Conservation (phyloP, 2,329 filamentous ascomycete genomes). For the Cryphonectria nitschkei region DNA sequence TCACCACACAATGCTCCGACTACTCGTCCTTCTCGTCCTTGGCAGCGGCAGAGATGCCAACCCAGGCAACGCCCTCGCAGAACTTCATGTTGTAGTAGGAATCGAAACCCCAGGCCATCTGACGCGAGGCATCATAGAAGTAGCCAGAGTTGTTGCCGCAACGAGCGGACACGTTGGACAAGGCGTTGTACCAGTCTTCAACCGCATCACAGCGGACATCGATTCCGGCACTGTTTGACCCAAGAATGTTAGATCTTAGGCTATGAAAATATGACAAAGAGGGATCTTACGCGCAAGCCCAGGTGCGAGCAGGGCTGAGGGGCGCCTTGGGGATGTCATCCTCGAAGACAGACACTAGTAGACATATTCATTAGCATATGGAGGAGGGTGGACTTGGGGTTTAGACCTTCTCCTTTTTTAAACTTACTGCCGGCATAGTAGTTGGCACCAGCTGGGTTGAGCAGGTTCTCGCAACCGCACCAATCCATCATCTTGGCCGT, state of each 20-base stretch:
- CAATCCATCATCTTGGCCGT: conserved; percentile 14
- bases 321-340: not conserved
- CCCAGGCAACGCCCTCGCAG: not conserved
- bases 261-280: not conserved
- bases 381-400: not conserved
- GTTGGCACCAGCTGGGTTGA: not conserved
- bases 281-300: not conserved
- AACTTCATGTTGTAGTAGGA: not conserved
- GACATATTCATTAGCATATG: not conserved
- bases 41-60: not conserved
- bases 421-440: conserved; percentile 2
- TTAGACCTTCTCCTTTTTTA: not conserved
- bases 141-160: not conserved
- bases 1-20: not conserved
- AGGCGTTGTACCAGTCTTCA: conserved; percentile 13
- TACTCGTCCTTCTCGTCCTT: not conserved
- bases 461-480: conserved; percentile 9
- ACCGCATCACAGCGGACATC: not conserved
- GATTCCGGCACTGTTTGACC: not conserved
- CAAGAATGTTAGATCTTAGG: not conserved
- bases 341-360: conserved; percentile 3
- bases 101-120: conserved; percentile 15
- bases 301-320: not conserved
- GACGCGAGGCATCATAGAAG: conserved; percentile 10
- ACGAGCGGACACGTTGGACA: conserved; percentile 1